These are phyloP conservation scores for Prunus salicina DNA, from an alignment of 306 rosid genomes.

Conservation along the genomic window DNA sequence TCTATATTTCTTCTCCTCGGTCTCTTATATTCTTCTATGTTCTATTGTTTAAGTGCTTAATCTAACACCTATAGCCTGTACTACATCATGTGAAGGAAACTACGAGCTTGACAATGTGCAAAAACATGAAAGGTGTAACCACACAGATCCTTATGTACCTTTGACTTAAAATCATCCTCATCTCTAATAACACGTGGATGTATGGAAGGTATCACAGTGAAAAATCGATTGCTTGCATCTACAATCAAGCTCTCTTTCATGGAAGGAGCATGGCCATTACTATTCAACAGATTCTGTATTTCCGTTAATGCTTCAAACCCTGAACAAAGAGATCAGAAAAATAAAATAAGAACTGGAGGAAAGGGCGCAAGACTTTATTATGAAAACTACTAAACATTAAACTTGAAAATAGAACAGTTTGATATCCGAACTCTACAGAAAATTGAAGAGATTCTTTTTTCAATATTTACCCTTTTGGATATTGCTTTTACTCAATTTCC, in stretches of 20 bases:
- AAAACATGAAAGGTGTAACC: constrained; percentile 5
- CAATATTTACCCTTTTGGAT: constrained; percentile 71
- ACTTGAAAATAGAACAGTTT: neutral
- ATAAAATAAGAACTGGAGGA: neutral
- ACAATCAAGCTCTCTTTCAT: constrained; percentile 76
- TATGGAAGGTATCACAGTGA: constrained; percentile 89
- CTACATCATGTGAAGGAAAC: neutral
- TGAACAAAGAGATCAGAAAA: constrained; percentile 32
- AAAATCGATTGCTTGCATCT: constrained; percentile 96
- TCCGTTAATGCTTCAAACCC: constrained; percentile 98
- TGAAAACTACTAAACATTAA: neutral
- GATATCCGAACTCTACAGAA: neutral
- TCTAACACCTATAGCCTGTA: too few relatives aligned
- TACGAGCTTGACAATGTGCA: neutral
- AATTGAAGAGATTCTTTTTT: neutral
- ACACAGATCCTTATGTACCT: constrained; percentile 45
- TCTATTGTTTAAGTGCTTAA: too few relatives aligned
- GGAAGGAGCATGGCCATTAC: constrained; percentile 41
- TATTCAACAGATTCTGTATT: constrained; percentile 71
- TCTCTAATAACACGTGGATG: constrained; percentile 89
- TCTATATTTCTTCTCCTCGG: too few relatives aligned
- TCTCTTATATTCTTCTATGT: too few relatives aligned
- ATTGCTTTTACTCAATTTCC: constrained; percentile 86
- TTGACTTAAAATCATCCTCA: constrained; percentile 80
- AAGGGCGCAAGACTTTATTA: neutral